These are phyloP conservation scores for Chalaropsis ovoidea DNA, from an alignment of 2,329 filamentous ascomycete species.

Conservation along the genomic window DNA sequence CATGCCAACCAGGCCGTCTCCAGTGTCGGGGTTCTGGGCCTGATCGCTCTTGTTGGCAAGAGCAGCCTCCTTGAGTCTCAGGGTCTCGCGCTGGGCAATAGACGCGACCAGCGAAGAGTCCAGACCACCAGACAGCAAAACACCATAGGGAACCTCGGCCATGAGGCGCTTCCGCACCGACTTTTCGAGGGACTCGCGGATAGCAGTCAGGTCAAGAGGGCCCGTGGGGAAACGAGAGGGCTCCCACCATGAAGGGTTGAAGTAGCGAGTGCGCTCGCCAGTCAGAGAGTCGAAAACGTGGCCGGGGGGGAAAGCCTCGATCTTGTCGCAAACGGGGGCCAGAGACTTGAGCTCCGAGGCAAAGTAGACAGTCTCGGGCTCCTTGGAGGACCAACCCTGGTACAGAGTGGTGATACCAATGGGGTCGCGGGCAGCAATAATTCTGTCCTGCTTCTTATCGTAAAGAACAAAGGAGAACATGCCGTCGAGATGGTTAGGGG, in stretches of 20 bases:
- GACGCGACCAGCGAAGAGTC: slow-evolving; percentile 92
- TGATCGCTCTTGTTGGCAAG: slow-evolving; percentile 39
- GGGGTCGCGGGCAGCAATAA: slow-evolving; percentile 87
- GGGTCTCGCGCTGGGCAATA: slow-evolving; percentile 87
- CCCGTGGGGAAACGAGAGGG: slow-evolving; percentile 63
- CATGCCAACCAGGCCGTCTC: slow-evolving; percentile 71
- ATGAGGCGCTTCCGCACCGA: slow-evolving; percentile 93
- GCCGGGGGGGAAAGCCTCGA: slow-evolving; percentile 86
- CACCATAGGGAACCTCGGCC: slow-evolving; percentile 97
- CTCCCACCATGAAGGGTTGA: slow-evolving; percentile 87
- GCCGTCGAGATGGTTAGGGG: slow-evolving; percentile 87
- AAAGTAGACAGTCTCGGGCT: slow-evolving; percentile 82
- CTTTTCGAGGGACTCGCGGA: slow-evolving; percentile 76
- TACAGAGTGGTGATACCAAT: slow-evolving; percentile 98
- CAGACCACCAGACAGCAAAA: slow-evolving; percentile 85
- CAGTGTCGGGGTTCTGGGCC: slow-evolving; percentile 41
- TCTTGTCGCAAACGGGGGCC: slow-evolving; percentile 87
- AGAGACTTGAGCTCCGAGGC: slow-evolving; percentile 94
- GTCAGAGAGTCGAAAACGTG: slow-evolving; percentile 95
- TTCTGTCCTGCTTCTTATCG: slow-evolving; percentile 87
- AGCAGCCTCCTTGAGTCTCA: slow-evolving; percentile 60
- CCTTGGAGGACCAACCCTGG: slow-evolving; percentile 77
- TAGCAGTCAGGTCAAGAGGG: slow-evolving; percentile 70
- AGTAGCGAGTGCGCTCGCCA: slow-evolving; percentile 75
- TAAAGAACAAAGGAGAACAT: slow-evolving; percentile 99